Conservation (phyloP, 73 alveolate species). For the Tetrahymena elliotti region DNA sequence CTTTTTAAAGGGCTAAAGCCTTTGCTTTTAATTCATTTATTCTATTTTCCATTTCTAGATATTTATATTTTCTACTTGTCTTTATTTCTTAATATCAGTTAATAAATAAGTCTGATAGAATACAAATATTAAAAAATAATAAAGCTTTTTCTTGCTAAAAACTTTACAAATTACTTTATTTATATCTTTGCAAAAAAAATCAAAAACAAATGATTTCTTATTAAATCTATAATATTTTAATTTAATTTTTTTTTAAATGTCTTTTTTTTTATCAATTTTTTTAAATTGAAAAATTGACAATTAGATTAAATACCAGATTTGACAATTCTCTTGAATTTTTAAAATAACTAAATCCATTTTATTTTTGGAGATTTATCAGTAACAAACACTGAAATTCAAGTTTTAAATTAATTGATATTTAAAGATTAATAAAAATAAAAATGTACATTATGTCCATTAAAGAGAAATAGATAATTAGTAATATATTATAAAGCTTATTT, state of each 20-base stretch:
- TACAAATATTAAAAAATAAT: no score
- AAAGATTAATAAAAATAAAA: not conserved
- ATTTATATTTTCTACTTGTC: not conserved
- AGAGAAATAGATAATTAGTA: not conserved
- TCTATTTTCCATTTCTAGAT: not conserved
- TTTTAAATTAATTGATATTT: no score
- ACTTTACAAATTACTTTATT: not conserved
- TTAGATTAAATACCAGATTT: no score
- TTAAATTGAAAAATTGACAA: no score
- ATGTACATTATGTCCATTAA: not conserved
- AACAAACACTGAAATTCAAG: no score
- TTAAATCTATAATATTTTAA: not conserved
- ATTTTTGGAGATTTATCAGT: not conserved
- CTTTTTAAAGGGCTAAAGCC: not conserved
- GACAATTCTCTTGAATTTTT: no score
- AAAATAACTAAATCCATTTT: no score
- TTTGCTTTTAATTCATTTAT: not conserved
- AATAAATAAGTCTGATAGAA: not conserved
- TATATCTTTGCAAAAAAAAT: not conserved
- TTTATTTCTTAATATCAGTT: not conserved
- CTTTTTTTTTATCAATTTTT: not conserved
- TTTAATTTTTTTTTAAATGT: no score
- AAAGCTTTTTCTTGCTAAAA: not conserved
- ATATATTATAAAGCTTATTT: not conserved
- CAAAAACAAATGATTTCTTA: not conserved